Evolutionary conservation across 192 early-diverging fungal species (phyloP), one percentile per base, ranked within the genome.

Genomic region (Coemansia sp.): DNA sequence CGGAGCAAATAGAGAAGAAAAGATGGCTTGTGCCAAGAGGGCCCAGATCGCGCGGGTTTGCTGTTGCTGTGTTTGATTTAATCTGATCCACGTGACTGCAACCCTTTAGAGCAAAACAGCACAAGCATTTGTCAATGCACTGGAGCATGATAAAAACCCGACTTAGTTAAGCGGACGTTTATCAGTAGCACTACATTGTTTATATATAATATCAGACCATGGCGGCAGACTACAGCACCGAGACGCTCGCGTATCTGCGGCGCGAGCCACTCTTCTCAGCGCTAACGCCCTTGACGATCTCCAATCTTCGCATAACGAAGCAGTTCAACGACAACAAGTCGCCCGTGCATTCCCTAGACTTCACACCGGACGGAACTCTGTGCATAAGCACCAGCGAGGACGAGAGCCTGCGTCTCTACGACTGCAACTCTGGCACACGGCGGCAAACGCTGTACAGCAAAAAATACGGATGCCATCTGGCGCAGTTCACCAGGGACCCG

Each of bases 381-480:
- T 90, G 88, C 54, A 80, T 96, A 14, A 91, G 92, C 9, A 81
- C 89, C 3, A 87, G 91, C 24, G 76, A 80, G 11, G 94, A 98
- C 74, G 96, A 98, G 60, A 87, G 87, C 44, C 69, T 98, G 43
- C 84, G 86, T 15, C 77, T 98, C 37, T 97, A 95, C 64, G 87
- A 94, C 76, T 88, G 87, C 69, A 54, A 73, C 18, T 75, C 75
- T 23, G 94, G 94, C 57, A 91, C 84, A 15, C 73, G 84, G 34
- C 83, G 85, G 57, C 87, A 88, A 39, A 86, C 88, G 0, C 70
- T 90, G 13, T 93, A 84, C 66, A 93, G 91, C 66, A 95, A 96
- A 81, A 98, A 98, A 45, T 98, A 98, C 64, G 96, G 96, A 8
- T 93, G 93, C 50, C 80, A 86, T 30, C 68, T 93, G 23, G 93